Conservation (phyloP, 1,139 yeast species). For the Scheffersomyces cryptocercus region DNA sequence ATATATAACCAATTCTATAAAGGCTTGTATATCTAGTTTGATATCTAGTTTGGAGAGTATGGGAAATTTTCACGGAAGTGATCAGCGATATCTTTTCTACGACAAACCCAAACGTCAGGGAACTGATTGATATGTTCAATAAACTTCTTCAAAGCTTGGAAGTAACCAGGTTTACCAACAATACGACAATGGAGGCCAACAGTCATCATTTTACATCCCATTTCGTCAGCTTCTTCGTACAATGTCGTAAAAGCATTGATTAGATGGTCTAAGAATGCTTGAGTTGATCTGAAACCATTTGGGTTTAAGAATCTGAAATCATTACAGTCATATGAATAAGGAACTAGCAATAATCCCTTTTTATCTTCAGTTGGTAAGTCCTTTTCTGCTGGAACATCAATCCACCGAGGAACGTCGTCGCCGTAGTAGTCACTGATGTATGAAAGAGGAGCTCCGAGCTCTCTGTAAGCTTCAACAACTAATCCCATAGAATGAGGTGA, state of each 20-base stretch:
- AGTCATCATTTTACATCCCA: slow-evolving; percentile 38
- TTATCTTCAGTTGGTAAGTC: slow-evolving; percentile 20
- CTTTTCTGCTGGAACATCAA: slow-evolving; percentile 25
- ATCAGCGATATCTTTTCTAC: slow-evolving; percentile 33
- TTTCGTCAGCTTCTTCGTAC: slow-evolving; percentile 23
- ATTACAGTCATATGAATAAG: slow-evolving; percentile 25
- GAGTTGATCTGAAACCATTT: slow-evolving; percentile 11
- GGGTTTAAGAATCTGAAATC: slow-evolving; percentile 11
- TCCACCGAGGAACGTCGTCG: slow-evolving; percentile 37
- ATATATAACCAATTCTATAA: no score
- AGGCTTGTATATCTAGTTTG: neutral
- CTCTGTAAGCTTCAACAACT: slow-evolving; percentile 29
- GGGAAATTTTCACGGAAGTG: slow-evolving; percentile 25
- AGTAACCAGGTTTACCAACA: slow-evolving; percentile 37
- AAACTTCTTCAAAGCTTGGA: slow-evolving; percentile 32
- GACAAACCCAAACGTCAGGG: slow-evolving; percentile 37
- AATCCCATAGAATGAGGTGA: slow-evolving; percentile 29
- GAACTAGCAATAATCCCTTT: slow-evolving; percentile 33
- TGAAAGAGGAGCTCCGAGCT: slow-evolving; percentile 25
- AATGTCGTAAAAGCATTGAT: slow-evolving; percentile 35
- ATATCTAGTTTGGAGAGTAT: neutral
- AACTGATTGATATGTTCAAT: slow-evolving; percentile 30
- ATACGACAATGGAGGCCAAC: slow-evolving; percentile 36
- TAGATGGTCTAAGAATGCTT: slow-evolving; percentile 17
- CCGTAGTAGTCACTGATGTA: slow-evolving; percentile 34